Evolutionary conservation across 2,329 filamentous ascomycete species (phyloP), one percentile per base, ranked within the genome.

Genomic region (Furcasterigmium sp.): DNA sequence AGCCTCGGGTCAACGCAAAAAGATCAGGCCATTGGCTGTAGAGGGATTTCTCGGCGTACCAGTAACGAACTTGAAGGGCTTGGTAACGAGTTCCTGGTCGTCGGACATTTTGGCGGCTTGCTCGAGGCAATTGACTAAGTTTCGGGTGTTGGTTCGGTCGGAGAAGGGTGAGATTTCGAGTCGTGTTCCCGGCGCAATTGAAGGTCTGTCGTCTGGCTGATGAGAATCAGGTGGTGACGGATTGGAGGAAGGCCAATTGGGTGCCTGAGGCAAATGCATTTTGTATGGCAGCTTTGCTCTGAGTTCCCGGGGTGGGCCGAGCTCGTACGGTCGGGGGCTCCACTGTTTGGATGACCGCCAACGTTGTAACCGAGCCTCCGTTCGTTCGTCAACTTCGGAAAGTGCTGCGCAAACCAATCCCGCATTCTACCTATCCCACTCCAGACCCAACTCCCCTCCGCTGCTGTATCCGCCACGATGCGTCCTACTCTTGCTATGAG

Each of bases 41-140:
- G 60, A 61, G 62, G 61, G 59, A 61, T 62, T 61, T 63, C 62
- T 53, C 46, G 43, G 69, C 88, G 70, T 81, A 95, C 91, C 91
- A 76, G 91, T 97, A 65, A 97, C 93, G 76, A 97, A 97, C 87
- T 98, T 98, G 86, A 98, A 98, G 72, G 94, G 94, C 84, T 96
- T 98, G 75, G 91, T 96, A 57, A 79, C 77, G 70, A 78, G 78
- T 70, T 95, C 87, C 60, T 69, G 61, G 62, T 87, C 85, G 74
- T 94, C 88, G 68, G 90, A 85, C 91, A 98, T 98, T 60, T 73
- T 91, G 80, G 70, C 71, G 63, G 65, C 65, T 60, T 60, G 48
- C 41, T 41, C 34, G 46, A 51, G 43, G 45, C 44, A 53, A 52
- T 56, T 53, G 48, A 49, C 46, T 48, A 37, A 49, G 47, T 49